phyloP scores from a whole-genome alignment of 2,329 filamentous ascomycete species.

The Neonectria neomacrospora region DNA sequence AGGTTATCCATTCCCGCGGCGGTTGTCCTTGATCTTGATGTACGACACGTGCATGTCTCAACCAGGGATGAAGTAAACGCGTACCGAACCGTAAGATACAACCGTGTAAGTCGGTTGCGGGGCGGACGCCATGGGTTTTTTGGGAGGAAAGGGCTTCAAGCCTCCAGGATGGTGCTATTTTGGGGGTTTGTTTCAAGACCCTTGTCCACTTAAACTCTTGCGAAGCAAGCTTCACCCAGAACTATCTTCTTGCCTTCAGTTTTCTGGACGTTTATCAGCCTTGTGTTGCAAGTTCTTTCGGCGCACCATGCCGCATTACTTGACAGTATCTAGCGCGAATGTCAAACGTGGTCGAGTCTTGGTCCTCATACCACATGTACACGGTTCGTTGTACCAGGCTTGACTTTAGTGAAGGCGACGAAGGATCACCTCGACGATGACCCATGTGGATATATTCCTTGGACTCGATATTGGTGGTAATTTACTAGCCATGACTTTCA shows the following conservation, averaged over 20 bases:
- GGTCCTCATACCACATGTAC: slow-evolving; percentile 1
- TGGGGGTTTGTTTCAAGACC: slow-evolving; percentile 17
- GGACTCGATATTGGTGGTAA: neutral
- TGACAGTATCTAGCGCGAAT: neutral
- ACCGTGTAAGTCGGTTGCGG: neutral
- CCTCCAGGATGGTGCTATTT: neutral
- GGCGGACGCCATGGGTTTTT: neutral
- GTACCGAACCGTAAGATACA: neutral
- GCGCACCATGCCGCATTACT: neutral
- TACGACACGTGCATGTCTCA: slow-evolving; percentile 25
- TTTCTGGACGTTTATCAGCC: neutral
- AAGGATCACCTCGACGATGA: neutral
- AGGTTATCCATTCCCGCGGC: neutral
- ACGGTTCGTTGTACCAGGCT: neutral
- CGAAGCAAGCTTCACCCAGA: slow-evolving; percentile 1
- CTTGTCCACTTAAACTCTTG: neutral
- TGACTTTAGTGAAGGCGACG: neutral
- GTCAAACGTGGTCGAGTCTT: neutral
- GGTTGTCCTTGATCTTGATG: neutral
- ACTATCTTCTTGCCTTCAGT: neutral
- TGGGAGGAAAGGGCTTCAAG: neutral
- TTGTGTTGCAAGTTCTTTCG: neutral
- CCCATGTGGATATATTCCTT: neutral
- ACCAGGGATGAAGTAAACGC: neutral
- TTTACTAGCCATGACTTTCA: neutral